Percentiles rank a stretch among this genome's conserved stretches.
These are phyloP conservation scores for Yamadazyma atmosphaerica DNA, from an alignment of 1,139 yeast genomes.

Conservation along the genomic window DNA sequence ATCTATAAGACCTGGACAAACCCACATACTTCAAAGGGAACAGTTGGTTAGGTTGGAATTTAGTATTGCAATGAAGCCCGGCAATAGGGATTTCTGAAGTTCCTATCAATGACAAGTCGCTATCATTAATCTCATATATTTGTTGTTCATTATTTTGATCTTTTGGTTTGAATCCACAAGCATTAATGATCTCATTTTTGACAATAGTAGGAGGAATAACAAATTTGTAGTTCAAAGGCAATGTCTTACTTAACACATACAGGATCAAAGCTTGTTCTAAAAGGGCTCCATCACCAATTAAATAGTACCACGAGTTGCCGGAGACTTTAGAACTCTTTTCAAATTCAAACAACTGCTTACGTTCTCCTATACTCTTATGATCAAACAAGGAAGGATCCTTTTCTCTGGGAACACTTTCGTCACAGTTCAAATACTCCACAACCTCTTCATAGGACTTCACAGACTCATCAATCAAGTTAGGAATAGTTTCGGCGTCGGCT, in stretches of 20 bases:
- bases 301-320: slow-evolving; percentile 89
- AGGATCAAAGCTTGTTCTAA: slow-evolving; percentile 89
- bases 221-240: slow-evolving; percentile 65
- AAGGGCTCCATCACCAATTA: slow-evolving; percentile 82
- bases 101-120: slow-evolving; percentile 71
- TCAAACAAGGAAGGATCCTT: slow-evolving; percentile 37
- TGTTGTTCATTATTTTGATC: slow-evolving; percentile 88
- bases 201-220: slow-evolving; percentile 87
- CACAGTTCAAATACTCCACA: slow-evolving; percentile 51
- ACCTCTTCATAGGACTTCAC: slow-evolving; percentile 6
- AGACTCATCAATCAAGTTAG: slow-evolving; percentile 59
- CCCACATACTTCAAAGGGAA: slow-evolving; percentile 72
- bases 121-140: slow-evolving; percentile 62
- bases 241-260: slow-evolving; percentile 69
- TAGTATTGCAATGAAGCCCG: slow-evolving; percentile 50
- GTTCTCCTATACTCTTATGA: slow-evolving; percentile 67
- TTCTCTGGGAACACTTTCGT: not conserved
- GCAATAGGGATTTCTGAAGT: slow-evolving; percentile 97
- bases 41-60: slow-evolving; percentile 22
- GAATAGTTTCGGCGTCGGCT: slow-evolving; percentile 53
- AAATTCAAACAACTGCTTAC: slow-evolving; percentile 67
- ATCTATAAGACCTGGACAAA: slow-evolving; percentile 83
- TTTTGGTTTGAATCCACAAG: slow-evolving; percentile 95
- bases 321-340: slow-evolving; percentile 70
- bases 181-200: slow-evolving; percentile 70